Percentiles rank a stretch among this genome's conserved stretches.
phyloP scores from a whole-genome alignment of 2,329 filamentous ascomycete genomes.

The Monosporascus sp. region DNA sequence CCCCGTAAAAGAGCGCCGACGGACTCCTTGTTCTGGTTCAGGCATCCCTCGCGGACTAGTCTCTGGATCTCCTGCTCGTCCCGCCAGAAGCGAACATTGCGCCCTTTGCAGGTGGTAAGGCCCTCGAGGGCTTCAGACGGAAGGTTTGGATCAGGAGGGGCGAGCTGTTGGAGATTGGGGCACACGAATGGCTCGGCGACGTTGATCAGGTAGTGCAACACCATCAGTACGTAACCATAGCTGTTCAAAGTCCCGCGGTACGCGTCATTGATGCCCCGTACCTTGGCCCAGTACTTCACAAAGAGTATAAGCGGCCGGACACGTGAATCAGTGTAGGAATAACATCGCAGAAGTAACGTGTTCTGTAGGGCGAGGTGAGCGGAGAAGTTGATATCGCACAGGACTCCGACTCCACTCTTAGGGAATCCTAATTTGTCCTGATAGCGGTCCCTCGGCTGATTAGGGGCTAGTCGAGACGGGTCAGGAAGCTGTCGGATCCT shows the following conservation, averaged over 20 bases:
- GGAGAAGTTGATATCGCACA: conserved; percentile 89
- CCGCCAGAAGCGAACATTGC: conserved; percentile 71
- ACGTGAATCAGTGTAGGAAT: conserved; percentile 71
- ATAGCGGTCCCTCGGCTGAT: conserved; percentile 49
- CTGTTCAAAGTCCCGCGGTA: conserved; percentile 83
- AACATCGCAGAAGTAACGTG: conserved; percentile 75
- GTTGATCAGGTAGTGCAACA: conserved; percentile 85
- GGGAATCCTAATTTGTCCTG: conserved; percentile 68
- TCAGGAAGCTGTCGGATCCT: conserved; percentile 41
- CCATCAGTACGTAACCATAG: conserved; percentile 90
- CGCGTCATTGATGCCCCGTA: conserved; percentile 76
- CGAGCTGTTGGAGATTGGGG: conserved; percentile 69
- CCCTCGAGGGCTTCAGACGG: conserved; percentile 33
- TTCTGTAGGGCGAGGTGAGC: conserved; percentile 81
- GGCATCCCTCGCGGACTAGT: conserved; percentile 49
- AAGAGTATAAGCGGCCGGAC: conserved; percentile 77
- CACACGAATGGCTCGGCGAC: conserved; percentile 74
- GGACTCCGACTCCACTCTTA: conserved; percentile 70
- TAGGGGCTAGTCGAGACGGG: conserved; percentile 43
- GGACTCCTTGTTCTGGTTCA: conserved; percentile 65
- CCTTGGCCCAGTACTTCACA: conserved; percentile 86
- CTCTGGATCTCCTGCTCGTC: conserved; percentile 63
- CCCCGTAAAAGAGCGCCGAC: conserved; percentile 68
- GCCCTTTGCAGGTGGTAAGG: conserved; percentile 51
- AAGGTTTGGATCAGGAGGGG: conserved; percentile 31